Evolutionary conservation across 257 asterid genomes (phyloP), one percentile per base, ranked within the genome.

Genomic region (Solanum tarijense): DNA sequence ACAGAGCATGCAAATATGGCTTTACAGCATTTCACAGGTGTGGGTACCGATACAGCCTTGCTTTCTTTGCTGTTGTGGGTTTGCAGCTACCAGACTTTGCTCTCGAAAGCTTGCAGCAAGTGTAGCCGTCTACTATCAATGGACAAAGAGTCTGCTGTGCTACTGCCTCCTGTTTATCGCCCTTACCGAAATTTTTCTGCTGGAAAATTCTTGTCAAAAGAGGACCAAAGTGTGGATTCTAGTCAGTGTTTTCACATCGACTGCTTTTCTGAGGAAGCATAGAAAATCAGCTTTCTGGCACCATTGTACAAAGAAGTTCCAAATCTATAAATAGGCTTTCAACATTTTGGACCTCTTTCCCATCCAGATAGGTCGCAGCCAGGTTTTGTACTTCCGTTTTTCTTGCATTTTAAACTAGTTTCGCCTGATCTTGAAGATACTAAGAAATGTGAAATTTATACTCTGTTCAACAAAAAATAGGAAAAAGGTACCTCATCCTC

Each of bases 1-100:
- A 95, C 98, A 93, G 98, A 94, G 88, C 99, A 97, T 88, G 98
- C 99, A 88, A 93, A 98, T 75, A 90, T 95, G 94, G 99, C 99
- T 89, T 90, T 97, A 85, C 99, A 96, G 89, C 91, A 93, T 91
- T 96, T 96, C 87, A 92, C 90, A 71, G 91, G 94, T 79, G 78
- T 88, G 83, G 86, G 90, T 88, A 90, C 95, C 0, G 94, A 93
- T 83, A 88, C 94, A 69, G 92, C 98, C 78, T 89, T 97, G 90
- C 18, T 86, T 65, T 84, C 79, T 16, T 90, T 90, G 91, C 90
- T 95, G 98, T 92, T 91, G 79, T 97, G 99, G 99, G 79, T 96
- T 78, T 97, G 98, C 94, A 93, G 95, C 91, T 97, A 97, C 85
- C 94, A 88, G 90, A 89, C 96, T 87, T 87, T 96, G 89, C 93